Base-by-base conservation (phyloP, 2,329 filamentous ascomycete species). In the Cordyceps fumosorosea region DNA sequence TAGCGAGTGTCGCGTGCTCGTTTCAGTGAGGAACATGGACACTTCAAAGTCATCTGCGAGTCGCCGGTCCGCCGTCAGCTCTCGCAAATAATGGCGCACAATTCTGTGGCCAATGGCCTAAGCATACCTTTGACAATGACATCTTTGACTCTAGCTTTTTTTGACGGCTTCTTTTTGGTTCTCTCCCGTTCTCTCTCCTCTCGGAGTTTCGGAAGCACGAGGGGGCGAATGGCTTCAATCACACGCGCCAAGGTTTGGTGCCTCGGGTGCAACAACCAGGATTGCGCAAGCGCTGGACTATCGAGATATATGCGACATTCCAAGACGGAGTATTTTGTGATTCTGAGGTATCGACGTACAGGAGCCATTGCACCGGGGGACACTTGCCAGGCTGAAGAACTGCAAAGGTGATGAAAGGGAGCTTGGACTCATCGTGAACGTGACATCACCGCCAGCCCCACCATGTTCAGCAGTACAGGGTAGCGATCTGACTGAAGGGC, bases 301-400 rank as follows among this genome's bases (percentile, higher is more conserved):
- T 98, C 93, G 53, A 97, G 86, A 75, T 98, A 98, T 67, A 99
- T 95, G 66, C 93, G 92, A 66, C 91, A 92, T 81, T 99, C 95
- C n/a, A 99, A 83, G 37, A 97, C 92, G 5, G 93, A 96, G 74
- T 91, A 90, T 72, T 93, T 93, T 61, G 90, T 93, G 68, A 98
- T 96, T 58, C 93, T 86, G 61, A 98, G 82, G 73, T 98, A 97
- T 69, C 93, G 86, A 63, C 93, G 87, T 54, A 96, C 85, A 12
- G 93, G 93, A 14, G 92, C 89, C 93, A 97, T 97, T 50, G 26
- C 10, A 12, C 5, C 50, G 42, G 6, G 3, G 7, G 55, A 5
- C 7, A 12, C 12, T 26, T 20, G 29, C 8, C 26, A 45, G 10
- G 37, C 24, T 34, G 5, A 11, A 44, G 20, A 12, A 11, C 11